Evolutionary conservation across 805 yeast genomes (phyloP).

Genomic region (Kodamaea hsintzibuensis): DNA sequence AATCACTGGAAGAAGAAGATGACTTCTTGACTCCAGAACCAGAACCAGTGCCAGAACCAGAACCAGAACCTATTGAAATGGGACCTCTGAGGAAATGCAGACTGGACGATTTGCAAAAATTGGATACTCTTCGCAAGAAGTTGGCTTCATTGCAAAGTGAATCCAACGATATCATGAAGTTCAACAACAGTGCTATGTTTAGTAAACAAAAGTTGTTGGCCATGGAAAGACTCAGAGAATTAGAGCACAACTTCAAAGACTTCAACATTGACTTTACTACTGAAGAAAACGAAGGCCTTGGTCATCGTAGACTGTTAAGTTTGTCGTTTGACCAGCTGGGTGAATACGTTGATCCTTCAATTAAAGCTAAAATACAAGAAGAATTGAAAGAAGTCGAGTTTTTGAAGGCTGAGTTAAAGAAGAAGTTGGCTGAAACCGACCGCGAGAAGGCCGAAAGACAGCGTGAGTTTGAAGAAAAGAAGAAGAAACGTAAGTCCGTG

Average conservation of each 20-base stretch:
- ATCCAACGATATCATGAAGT: slow-evolving; percentile 74
- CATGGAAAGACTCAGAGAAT: slow-evolving; percentile 66
- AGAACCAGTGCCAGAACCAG: slow-evolving; percentile 3
- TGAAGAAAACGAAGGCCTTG: neutral
- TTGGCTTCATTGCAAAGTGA: slow-evolving; percentile 66
- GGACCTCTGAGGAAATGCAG: slow-evolving; percentile 43
- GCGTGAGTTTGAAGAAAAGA: slow-evolving; percentile 1
- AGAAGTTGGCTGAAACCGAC: slow-evolving; percentile 33
- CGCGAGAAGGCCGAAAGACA: slow-evolving; percentile 8
- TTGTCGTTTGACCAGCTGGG: slow-evolving; percentile 8
- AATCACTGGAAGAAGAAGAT: slow-evolving; percentile 5
- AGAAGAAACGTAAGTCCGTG: slow-evolving; percentile 15
- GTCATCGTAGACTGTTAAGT: neutral
- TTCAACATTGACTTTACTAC: slow-evolving; percentile 55
- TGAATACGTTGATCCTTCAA: slow-evolving; percentile 19
- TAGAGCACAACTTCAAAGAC: slow-evolving; percentile 67
- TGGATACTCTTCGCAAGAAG: slow-evolving; percentile 56
- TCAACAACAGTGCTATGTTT: slow-evolving; percentile 59
- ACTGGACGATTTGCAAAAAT: slow-evolving; percentile 54
- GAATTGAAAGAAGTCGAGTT: slow-evolving; percentile 45
- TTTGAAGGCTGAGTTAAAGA: slow-evolving; percentile 40
- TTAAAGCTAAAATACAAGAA: slow-evolving; percentile 38
- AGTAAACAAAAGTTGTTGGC: slow-evolving; percentile 64
- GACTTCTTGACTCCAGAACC: slow-evolving; percentile 8
- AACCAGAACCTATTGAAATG: slow-evolving; percentile 20